phyloP scores from a whole-genome alignment of 2,329 filamentous ascomycete species.

The Neofusicoccum kwambonambiense region DNA sequence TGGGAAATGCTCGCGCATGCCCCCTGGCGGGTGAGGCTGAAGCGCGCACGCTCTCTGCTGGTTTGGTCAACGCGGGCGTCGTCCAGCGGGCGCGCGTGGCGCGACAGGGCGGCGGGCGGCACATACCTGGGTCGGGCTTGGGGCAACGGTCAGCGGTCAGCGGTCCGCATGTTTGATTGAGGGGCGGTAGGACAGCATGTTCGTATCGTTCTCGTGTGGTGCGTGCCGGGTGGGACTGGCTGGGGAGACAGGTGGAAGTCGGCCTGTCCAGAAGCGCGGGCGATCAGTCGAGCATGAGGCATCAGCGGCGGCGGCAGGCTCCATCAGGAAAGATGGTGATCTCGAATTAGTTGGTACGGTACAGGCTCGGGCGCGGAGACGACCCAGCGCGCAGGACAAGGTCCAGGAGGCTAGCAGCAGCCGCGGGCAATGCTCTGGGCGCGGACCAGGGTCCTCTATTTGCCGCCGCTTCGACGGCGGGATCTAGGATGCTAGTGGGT shows the following conservation, averaged over 20 bases:
- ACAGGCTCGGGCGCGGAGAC: conserved; percentile 13
- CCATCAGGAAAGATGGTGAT: conserved; percentile 16
- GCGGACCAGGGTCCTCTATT: conserved; percentile 1
- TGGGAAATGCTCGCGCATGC: neutral
- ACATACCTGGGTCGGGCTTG: neutral
- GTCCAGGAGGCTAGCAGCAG: neutral
- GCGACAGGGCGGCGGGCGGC: neutral
- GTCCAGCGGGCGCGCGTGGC: neutral
- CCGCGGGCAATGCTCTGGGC: conserved; percentile 1
- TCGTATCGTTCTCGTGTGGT: conserved; percentile 12
- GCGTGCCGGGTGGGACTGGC: conserved; percentile 3
- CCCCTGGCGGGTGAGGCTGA: conserved; percentile 12
- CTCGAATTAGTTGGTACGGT: conserved; percentile 9
- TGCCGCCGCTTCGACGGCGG: conserved; percentile 12
- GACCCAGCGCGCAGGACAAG: conserved; percentile 11
- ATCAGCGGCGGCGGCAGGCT: conserved; percentile 17
- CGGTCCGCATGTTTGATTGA: conserved; percentile 14
- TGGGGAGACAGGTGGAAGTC: neutral
- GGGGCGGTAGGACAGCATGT: conserved; percentile 11
- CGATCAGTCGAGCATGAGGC: conserved; percentile 11
- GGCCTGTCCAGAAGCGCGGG: neutral
- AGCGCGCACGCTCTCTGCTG: neutral
- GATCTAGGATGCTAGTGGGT: conserved; percentile 10
- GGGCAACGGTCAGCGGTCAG: conserved; percentile 15
- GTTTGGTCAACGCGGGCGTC: neutral